A percentile compares a stretch with the other conserved stretches of the same genome.
These are phyloP conservation scores for Hemileccinum rubropunctum DNA, from an alignment of 768 basidiomycete genomes.

Conservation along the genomic window DNA sequence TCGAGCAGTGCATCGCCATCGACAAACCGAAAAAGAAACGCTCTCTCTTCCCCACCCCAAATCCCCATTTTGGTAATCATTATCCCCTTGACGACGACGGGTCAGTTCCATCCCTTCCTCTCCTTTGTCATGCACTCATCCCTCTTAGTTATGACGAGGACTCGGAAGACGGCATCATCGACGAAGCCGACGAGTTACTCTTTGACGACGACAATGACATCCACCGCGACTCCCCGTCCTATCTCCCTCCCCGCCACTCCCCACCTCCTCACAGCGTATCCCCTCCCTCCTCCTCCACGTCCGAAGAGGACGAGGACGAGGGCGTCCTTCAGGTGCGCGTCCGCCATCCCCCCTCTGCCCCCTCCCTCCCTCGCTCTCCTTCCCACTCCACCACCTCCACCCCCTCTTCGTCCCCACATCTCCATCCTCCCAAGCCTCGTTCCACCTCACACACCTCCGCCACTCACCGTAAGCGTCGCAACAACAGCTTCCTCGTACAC, in stretches of 20 bases:
- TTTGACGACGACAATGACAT: conserved; percentile 29
- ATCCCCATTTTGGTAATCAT: conserved; percentile 25
- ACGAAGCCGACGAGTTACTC: conserved; percentile 43
- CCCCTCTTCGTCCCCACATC: conserved; percentile 21
- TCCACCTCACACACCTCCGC: conserved; percentile 20
- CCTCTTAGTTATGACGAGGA: conserved; percentile 63
- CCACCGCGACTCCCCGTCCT: conserved; percentile 6
- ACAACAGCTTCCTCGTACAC: conserved; percentile 44
- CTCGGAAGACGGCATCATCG: conserved; percentile 53
- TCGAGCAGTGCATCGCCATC: conserved; percentile 93
- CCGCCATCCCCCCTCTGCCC: conserved; percentile 29
- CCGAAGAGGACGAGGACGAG: conserved; percentile 45
- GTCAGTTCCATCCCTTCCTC: conserved; percentile 38
- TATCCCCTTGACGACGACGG: conserved; percentile 54
- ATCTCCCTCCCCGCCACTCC: conserved; percentile 17
- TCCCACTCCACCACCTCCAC: conserved; percentile 35
- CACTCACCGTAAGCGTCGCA: conserved; percentile 26
- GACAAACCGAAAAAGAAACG: conserved; percentile 59
- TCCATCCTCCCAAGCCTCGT: conserved; percentile 30
- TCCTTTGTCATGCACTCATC: background rate
- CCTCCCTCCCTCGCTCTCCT: conserved; percentile 40
- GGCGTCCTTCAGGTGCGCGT: conserved; percentile 67
- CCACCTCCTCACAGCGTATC: conserved; percentile 22
- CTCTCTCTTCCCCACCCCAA: conserved; percentile 4
- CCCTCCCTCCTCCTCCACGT: conserved; percentile 32